Conservation (phyloP, 495 filamentous ascomycete species). For the Trichoderma erinaceum region DNA sequence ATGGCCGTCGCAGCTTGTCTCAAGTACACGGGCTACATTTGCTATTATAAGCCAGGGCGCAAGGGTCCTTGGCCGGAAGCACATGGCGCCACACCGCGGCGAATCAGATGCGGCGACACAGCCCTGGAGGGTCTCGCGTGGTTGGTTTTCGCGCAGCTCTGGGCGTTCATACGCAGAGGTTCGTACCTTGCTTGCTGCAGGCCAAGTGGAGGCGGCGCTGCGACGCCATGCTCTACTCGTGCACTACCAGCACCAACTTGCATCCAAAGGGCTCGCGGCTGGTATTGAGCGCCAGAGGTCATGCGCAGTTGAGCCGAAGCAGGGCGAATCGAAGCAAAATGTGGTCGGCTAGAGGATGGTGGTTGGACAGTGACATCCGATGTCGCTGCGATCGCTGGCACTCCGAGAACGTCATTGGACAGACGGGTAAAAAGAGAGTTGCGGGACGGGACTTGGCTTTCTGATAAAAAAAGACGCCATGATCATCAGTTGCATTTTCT, state of each 20-base stretch:
- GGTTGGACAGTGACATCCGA: conserved; percentile 7
- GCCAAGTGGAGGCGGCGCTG: conserved; percentile 6
- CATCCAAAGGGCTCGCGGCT: neutral
- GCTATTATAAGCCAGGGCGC: neutral
- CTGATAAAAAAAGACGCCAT: neutral
- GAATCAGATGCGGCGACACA: neutral
- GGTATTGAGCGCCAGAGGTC: neutral
- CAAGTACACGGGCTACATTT: conserved; percentile 1
- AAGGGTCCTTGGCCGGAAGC: neutral
- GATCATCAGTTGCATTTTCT: conserved; percentile 8
- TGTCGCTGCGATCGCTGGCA: neutral
- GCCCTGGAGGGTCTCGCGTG: neutral
- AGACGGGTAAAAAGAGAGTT: conserved; percentile 5
- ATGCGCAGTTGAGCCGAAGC: neutral
- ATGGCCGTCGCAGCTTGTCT: neutral
- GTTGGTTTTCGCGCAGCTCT: conserved; percentile 1
- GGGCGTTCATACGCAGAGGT: neutral
- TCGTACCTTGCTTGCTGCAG: conserved; percentile 12
- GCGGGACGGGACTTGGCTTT: conserved; percentile 8
- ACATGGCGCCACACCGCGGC: neutral
- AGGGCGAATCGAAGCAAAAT: conserved; percentile 8
- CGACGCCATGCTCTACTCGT: neutral
- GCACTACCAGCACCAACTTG: neutral
- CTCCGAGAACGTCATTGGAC: neutral
- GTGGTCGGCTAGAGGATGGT: neutral